Conservation (phyloP, 179 eudicot genomes). For the Amaranthus tricolor region DNA sequence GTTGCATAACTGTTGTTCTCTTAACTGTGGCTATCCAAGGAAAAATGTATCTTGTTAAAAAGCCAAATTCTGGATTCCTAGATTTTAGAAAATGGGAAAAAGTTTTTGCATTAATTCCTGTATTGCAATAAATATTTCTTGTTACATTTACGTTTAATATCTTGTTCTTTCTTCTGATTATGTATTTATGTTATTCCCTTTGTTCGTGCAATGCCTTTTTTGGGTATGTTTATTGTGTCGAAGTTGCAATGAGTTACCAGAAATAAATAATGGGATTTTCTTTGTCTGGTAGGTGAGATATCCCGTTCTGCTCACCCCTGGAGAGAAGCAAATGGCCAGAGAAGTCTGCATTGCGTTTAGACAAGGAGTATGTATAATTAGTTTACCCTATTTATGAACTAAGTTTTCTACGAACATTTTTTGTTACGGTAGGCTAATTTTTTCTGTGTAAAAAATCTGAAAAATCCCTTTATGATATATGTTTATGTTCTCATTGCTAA, state of each 20-base stretch:
- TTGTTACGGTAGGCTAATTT: neutral
- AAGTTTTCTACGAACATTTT: neutral
- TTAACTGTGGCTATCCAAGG: too few relatives aligned
- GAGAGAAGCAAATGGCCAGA: conserved; percentile 94
- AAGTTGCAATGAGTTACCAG: conserved; percentile 1
- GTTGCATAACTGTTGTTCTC: too few relatives aligned
- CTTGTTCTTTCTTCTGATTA: neutral
- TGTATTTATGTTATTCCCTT: neutral
- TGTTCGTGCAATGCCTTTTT: neutral
- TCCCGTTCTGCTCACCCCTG: conserved; percentile 96
- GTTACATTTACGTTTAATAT: neutral
- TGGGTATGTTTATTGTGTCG: conserved; percentile 2
- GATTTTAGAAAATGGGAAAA: too few relatives aligned
- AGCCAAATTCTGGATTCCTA: too few relatives aligned
- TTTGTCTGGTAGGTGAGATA: conserved; percentile 71
- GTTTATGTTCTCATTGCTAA: conserved; percentile 18
- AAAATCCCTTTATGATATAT: conserved; percentile 8
- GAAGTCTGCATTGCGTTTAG: conserved; percentile 96
- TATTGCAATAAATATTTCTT: neutral
- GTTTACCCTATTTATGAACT: neutral
- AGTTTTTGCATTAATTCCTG: neutral
- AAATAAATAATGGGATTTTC: neutral
- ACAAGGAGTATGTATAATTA: conserved; percentile 59
- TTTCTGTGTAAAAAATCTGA: neutral
- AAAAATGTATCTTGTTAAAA: too few relatives aligned